Conservation (phyloP, 2,329 filamentous ascomycete species). For the Fusarium nodosum region DNA sequence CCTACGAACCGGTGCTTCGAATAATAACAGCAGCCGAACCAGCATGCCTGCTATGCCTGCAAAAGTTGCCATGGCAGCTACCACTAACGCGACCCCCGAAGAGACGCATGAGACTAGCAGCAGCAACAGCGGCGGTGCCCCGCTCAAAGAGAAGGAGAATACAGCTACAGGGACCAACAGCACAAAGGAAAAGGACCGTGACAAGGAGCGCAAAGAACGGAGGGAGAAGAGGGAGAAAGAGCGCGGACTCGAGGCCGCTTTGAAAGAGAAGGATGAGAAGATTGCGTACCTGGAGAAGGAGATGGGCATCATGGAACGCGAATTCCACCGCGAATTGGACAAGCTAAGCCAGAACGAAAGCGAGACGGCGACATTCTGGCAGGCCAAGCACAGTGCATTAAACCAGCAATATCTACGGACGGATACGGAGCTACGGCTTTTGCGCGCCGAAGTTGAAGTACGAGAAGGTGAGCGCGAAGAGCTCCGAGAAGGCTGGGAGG, state of each 20-base stretch:
- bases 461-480: conserved; percentile 63
- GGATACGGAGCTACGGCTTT: conserved; percentile 66
- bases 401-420: conserved; percentile 66
- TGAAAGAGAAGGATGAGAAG: conserved; percentile 64
- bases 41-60: conserved; percentile 52
- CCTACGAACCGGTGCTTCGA: conserved; percentile 47
- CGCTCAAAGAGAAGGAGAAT: conserved; percentile 49
- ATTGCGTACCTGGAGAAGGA: conserved; percentile 68
- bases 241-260: conserved; percentile 50
- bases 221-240: conserved; percentile 47
- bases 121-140: conserved; percentile 48
- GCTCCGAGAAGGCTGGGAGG: conserved; percentile 64
- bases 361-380: conserved; percentile 70
- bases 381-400: conserved; percentile 66
- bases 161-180: conserved; percentile 53
- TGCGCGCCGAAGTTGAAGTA: conserved; percentile 64
- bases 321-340: conserved; percentile 68
- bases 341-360: conserved; percentile 66
- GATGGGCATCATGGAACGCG: conserved; percentile 64
- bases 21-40: conserved; percentile 46
- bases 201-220: conserved; percentile 48
- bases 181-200: conserved; percentile 51
- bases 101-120: conserved; percentile 48
- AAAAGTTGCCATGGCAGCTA: conserved; percentile 49
- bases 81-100: conserved; percentile 43